Evolutionary conservation across 176 grass and related monocot genomes (phyloP).

Genomic region (Calamus simplicifolius): DNA sequence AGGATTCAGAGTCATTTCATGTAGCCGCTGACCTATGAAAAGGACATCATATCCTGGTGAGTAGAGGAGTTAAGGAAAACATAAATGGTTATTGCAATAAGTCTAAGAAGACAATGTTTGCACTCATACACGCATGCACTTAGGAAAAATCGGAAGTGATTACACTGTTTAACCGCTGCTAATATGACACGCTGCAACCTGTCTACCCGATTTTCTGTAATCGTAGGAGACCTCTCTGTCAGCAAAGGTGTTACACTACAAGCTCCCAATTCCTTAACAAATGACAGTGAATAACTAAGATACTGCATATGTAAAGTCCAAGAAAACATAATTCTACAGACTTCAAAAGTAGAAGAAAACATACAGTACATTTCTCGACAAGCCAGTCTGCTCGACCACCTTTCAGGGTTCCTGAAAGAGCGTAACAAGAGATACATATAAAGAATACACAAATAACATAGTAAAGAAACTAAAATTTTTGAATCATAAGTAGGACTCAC

Average conservation of each 20-base stretch:
- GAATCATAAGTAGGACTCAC: conserved; percentile 31
- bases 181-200: conserved; percentile 78
- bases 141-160: background rate
- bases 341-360: conserved; percentile 27
- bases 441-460: background rate
- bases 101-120: no score
- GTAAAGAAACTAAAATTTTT: no score
- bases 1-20: conserved; percentile 72
- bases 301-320: no score
- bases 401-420: conserved; percentile 71
- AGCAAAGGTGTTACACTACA: conserved; percentile 80
- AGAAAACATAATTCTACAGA: no score
- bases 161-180: conserved; percentile 98
- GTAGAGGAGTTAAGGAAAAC: no score
- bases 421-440: background rate
- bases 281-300: background rate
- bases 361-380: conserved; percentile 99
- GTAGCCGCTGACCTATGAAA: conserved; percentile 75
- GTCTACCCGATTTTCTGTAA: conserved; percentile 85
- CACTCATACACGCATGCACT: background rate
- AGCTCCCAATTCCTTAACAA: conserved; percentile 81
- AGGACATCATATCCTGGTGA: background rate
- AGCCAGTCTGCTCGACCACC: conserved; percentile 95
- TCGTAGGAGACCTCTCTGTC: conserved; percentile 62
- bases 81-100: no score